These are phyloP conservation scores for Rhytidiadelphus loreus DNA, from an alignment of 225 moss, liverwort and hornwort genomes.

Conservation along the genomic window DNA sequence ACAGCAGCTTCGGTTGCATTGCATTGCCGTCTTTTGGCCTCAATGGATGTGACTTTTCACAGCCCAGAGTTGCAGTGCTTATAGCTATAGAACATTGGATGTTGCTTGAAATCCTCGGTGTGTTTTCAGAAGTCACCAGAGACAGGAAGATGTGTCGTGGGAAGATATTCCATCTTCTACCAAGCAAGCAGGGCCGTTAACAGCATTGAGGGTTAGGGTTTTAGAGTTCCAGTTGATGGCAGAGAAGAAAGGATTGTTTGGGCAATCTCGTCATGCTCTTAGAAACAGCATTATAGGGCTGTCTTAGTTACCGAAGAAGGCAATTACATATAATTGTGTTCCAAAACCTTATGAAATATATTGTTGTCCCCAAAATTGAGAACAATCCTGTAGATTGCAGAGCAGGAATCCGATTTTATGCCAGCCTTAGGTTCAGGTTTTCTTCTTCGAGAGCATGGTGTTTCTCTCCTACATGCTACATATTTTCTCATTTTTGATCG, in stretches of 20 bases:
- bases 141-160: not conserved
- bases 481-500: not conserved
- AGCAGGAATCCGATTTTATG: not conserved
- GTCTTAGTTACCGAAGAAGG: not conserved
- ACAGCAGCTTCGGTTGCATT: not conserved
- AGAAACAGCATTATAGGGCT: not conserved
- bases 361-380: not conserved
- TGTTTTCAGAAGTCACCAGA: not conserved
- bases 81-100: not conserved
- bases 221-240: not conserved
- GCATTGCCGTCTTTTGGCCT: not conserved
- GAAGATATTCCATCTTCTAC: not conserved
- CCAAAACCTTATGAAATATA: not conserved
- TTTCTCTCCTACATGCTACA: not conserved
- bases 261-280: not conserved
- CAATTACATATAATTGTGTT: not conserved
- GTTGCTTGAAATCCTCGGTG: not conserved
- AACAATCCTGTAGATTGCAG: not conserved
- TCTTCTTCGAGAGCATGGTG: not conserved
- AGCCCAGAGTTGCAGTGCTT: not conserved
- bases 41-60: constrained; percentile 28
- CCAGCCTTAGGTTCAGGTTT: not conserved
- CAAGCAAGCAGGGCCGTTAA: not conserved
- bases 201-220: not conserved
- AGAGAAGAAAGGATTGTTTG: not conserved